These are phyloP conservation scores for Aegle marmelos DNA, from an alignment of 345 rosid genomes.

Conservation along the genomic window DNA sequence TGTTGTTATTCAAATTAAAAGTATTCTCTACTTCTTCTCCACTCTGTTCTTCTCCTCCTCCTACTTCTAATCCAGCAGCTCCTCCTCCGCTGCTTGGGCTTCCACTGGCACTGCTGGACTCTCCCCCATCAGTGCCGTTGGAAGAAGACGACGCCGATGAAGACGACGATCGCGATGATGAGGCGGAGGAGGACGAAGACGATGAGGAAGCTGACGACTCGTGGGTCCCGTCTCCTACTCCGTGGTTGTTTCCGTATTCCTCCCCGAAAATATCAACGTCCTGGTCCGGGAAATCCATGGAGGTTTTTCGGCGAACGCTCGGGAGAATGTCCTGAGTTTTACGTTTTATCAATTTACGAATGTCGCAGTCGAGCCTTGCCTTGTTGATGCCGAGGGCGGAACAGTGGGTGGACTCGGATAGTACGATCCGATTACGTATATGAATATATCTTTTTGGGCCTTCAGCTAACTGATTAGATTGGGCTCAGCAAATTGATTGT, in stretches of 20 bases:
- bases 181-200: slow-evolving; percentile 48
- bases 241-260: slow-evolving; percentile 18
- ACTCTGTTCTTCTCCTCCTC: slow-evolving; percentile 35
- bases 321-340: not conserved
- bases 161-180: slow-evolving; percentile 38
- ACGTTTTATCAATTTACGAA: not conserved
- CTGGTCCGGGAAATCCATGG: slow-evolving; percentile 37
- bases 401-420: not conserved
- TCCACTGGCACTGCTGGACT: slow-evolving; percentile 46
- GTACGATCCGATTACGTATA: too few species aligned
- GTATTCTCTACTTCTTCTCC: slow-evolving; percentile 40
- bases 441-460: too few species aligned
- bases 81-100: slow-evolving; percentile 46
- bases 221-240: slow-evolving; percentile 27
- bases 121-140: slow-evolving; percentile 33
- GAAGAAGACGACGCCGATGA: slow-evolving; percentile 33
- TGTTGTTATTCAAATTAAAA: slow-evolving; percentile 13
- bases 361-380: not conserved
- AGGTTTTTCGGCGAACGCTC: not conserved
- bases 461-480: too few species aligned
- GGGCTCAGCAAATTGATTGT: too few species aligned
- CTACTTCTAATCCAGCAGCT: slow-evolving; percentile 49
- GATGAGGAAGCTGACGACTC: slow-evolving; percentile 52
- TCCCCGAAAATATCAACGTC: slow-evolving; percentile 49
- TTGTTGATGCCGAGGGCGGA: not conserved